Evolutionary conservation across 345 rosid species (phyloP).

Genomic region (Draba incana): DNA sequence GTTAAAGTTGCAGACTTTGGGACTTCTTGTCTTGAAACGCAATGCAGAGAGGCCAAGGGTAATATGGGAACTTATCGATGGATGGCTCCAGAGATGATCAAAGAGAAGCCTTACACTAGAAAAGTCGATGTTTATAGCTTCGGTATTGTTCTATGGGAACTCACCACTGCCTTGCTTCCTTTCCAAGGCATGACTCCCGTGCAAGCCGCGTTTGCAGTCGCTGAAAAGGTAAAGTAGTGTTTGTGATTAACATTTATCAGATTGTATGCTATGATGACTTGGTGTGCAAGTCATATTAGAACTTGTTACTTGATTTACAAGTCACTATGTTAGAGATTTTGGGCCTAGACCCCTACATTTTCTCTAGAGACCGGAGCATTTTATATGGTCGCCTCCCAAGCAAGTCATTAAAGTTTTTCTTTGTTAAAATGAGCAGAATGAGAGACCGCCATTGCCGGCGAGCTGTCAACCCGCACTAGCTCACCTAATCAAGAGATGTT

Average conservation of each 20-base stretch:
- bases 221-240: conserved; percentile 67
- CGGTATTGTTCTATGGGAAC: conserved; percentile 98
- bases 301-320: not conserved
- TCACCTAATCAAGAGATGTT: conserved; percentile 87
- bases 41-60: conserved; percentile 85
- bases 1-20: conserved; percentile 98
- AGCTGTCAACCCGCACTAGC: conserved; percentile 92
- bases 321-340: too few relatives aligned
- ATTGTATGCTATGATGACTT: not conserved
- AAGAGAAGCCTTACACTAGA: conserved; percentile 86
- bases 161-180: conserved; percentile 94
- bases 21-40: conserved; percentile 92
- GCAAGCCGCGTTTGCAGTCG: conserved; percentile 98
- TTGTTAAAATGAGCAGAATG: conserved; percentile 53
- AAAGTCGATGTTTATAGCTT: conserved; percentile 98
- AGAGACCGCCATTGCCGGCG: conserved; percentile 87
- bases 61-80: conserved; percentile 98
- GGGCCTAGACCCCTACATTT: too few relatives aligned
- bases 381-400: too few relatives aligned
- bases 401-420: not conserved
- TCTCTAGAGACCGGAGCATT: too few relatives aligned
- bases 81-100: conserved; percentile 99
- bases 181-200: conserved; percentile 99
- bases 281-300: conserved; percentile 1
- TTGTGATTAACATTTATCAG: not conserved